phyloP scores from a whole-genome alignment of 495 filamentous ascomycete species.

The Penicillium tannophilum region DNA sequence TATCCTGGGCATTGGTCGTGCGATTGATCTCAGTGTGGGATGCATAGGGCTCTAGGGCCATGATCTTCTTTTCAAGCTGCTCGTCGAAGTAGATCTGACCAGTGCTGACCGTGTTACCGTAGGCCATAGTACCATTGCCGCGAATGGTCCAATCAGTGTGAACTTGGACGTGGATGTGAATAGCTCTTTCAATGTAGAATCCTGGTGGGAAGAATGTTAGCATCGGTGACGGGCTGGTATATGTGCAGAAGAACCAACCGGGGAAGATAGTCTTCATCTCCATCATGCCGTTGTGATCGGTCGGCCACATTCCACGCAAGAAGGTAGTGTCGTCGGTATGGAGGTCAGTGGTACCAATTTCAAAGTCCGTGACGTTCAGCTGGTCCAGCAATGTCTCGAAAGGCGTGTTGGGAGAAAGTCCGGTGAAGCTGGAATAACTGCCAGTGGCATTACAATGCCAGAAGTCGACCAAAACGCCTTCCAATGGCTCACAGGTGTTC shows the following conservation, averaged over 20 bases:
- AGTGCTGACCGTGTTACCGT: constrained; percentile 25
- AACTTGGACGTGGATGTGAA: constrained; percentile 35
- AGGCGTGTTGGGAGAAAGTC: constrained; percentile 28
- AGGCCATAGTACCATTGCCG: constrained; percentile 26
- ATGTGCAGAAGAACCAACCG: constrained; percentile 24
- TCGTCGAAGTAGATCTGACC: constrained; percentile 64
- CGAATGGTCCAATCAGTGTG: constrained; percentile 28
- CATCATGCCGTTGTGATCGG: constrained; percentile 49
- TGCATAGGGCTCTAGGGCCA: constrained; percentile 53
- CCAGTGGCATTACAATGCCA: constrained; percentile 54
- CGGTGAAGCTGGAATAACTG: constrained; percentile 52
- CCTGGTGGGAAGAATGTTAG: constrained; percentile 8
- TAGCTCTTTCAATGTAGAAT: constrained; percentile 39
- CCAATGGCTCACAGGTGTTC: constrained; percentile 52
- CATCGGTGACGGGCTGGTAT: not conserved
- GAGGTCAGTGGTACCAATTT: constrained; percentile 17
- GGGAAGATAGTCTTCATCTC: constrained; percentile 55
- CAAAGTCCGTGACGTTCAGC: constrained; percentile 16
- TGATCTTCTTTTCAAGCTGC: constrained; percentile 41
- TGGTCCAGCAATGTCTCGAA: constrained; percentile 22
- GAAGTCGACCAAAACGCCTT: constrained; percentile 54
- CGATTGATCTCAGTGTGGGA: constrained; percentile 47
- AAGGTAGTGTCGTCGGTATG: constrained; percentile 41
- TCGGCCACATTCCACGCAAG: constrained; percentile 52
- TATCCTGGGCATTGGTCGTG: constrained; percentile 52